Conservation (phyloP, 2,329 filamentous ascomycete species). For the Peltaster fructicola region DNA sequence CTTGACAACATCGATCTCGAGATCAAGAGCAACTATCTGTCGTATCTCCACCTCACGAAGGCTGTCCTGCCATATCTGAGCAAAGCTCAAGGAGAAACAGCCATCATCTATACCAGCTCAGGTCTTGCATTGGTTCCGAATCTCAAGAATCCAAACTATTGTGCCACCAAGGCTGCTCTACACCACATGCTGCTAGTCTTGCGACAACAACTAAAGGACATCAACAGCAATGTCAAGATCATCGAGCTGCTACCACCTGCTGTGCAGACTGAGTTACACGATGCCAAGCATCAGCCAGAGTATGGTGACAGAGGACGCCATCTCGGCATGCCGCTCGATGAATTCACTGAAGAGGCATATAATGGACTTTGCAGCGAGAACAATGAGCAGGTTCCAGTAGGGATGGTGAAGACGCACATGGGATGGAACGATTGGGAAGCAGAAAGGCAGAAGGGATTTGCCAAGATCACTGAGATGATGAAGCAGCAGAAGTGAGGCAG, state of each 20-base stretch:
- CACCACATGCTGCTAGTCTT: conserved; percentile 36
- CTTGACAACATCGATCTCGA: conserved; percentile 26
- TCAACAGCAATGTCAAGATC: conserved; percentile 31
- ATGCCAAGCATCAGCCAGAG: conserved; percentile 36
- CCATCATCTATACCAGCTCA: conserved; percentile 32
- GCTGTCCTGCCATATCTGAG: conserved; percentile 33
- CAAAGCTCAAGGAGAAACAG: conserved; percentile 22
- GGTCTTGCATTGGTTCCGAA: conserved; percentile 33
- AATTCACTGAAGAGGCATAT: conserved; percentile 35
- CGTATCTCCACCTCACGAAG: conserved; percentile 31
- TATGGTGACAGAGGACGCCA: conserved; percentile 24
- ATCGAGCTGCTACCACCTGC: conserved; percentile 38
- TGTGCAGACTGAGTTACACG: conserved; percentile 40
- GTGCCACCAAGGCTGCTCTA: conserved; percentile 37
- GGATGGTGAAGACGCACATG: conserved; percentile 26
- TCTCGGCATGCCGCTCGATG: conserved; percentile 36
- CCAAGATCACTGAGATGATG: conserved; percentile 11
- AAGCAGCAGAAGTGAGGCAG: conserved; percentile 2
- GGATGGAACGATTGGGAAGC: conserved; percentile 26
- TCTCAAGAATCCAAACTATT: conserved; percentile 33
- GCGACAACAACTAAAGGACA: conserved; percentile 31
- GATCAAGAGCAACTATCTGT: conserved; percentile 34
- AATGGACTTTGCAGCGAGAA: conserved; percentile 24
- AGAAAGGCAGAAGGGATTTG: conserved; percentile 27
- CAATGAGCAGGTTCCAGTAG: conserved; percentile 35